Evolutionary conservation across 768 basidiomycete genomes (phyloP).

Genomic region (Hypholoma fasciculare): DNA sequence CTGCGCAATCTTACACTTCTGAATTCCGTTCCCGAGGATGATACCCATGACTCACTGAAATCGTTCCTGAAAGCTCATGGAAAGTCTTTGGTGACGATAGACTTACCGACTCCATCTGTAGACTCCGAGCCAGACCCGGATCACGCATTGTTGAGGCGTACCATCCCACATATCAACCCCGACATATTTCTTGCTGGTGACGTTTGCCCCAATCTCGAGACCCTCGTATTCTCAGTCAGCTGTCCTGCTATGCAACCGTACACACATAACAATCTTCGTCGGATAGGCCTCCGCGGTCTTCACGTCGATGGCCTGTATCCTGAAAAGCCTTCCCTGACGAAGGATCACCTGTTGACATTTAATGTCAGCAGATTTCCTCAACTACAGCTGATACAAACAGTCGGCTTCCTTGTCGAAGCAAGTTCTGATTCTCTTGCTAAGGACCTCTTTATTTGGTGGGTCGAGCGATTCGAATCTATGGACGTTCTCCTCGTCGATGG

Average conservation of each 20-base stretch:
- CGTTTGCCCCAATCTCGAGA: slow-evolving; percentile 45
- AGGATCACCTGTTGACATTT: slow-evolving; percentile 43
- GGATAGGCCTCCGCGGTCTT: slow-evolving; percentile 47
- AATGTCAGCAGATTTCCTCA: slow-evolving; percentile 41
- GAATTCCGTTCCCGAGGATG: slow-evolving; percentile 20
- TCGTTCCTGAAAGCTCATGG: slow-evolving; percentile 45
- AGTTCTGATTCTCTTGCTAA: slow-evolving; percentile 40
- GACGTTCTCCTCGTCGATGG: slow-evolving; percentile 55
- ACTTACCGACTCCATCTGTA: slow-evolving; percentile 36
- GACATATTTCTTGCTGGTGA: slow-evolving; percentile 42
- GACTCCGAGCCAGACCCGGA: slow-evolving; percentile 35
- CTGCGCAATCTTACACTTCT: slow-evolving; percentile 44
- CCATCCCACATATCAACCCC: slow-evolving; percentile 35
- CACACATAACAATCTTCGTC: slow-evolving; percentile 38
- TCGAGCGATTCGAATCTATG: slow-evolving; percentile 47
- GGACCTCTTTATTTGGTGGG: slow-evolving; percentile 57
- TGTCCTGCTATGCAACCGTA: slow-evolving; percentile 30
- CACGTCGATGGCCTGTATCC: slow-evolving; percentile 44
- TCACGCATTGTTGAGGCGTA: slow-evolving; percentile 21
- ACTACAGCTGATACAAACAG: slow-evolving; percentile 46
- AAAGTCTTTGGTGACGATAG: slow-evolving; percentile 34
- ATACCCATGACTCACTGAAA: slow-evolving; percentile 24
- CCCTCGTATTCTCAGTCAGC: slow-evolving; percentile 40
- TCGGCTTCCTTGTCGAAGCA: slow-evolving; percentile 48
- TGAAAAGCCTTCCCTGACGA: slow-evolving; percentile 34